Conservation (phyloP, 2,329 filamentous ascomycete genomes). For the Aciculosporium take region DNA sequence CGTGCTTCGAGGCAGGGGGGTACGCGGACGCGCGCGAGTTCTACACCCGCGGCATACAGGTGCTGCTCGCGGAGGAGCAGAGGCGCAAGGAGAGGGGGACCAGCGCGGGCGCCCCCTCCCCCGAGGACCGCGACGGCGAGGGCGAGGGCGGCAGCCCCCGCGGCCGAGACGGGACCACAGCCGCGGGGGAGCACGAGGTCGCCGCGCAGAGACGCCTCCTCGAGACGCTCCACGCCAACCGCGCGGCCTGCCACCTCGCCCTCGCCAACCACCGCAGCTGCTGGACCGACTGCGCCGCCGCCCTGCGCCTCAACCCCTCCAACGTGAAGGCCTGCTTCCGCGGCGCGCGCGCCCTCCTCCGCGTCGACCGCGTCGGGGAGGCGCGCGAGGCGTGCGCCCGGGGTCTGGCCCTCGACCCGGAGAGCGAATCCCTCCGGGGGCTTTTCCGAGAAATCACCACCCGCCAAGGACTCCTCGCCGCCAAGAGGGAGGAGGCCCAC, state of each 20-base stretch:
- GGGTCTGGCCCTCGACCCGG: conserved; percentile 57
- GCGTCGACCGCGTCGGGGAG: conserved; percentile 64
- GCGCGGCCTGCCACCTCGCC: conserved; percentile 79
- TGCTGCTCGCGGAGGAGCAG: conserved; percentile 51
- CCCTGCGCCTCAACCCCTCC: conserved; percentile 60
- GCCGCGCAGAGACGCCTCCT: conserved; percentile 48
- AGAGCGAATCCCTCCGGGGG: conserved; percentile 50
- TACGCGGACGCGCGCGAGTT: conserved; percentile 82
- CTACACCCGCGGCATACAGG: conserved; percentile 71
- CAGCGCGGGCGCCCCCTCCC: conserved; percentile 16
- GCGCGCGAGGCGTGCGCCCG: conserved; percentile 65
- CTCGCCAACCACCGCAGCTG: conserved; percentile 78
- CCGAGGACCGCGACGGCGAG: conserved; percentile 13
- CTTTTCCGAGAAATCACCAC: conserved; percentile 50
- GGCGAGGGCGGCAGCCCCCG: conserved; percentile 17
- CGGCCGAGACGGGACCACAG: conserved; percentile 15
- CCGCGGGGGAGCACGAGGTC: no score
- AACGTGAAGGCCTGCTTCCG: conserved; percentile 92
- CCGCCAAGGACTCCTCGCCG: conserved; percentile 40
- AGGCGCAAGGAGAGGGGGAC: conserved; percentile 27
- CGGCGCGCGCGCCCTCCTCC: conserved; percentile 61
- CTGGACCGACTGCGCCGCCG: conserved; percentile 69
- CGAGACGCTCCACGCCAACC: conserved; percentile 71
- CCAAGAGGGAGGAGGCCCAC: conserved; percentile 39
- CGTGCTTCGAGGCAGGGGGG: conserved; percentile 58